Evolutionary conservation across 169 alveolate species (phyloP).

Genomic region (Perkinsus olseni): DNA sequence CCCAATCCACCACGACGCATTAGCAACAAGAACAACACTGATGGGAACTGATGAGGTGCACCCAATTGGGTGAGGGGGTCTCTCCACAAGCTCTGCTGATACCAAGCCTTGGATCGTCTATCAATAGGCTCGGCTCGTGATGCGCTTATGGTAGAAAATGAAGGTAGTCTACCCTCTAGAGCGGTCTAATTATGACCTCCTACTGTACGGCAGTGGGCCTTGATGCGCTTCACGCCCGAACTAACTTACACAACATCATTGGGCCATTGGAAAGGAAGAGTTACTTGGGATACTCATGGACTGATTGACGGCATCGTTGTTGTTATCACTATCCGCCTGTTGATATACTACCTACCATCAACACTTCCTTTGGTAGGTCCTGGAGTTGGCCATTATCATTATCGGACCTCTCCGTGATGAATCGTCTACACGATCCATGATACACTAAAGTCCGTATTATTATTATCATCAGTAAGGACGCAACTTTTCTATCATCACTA

Average conservation of each 20-base stretch:
- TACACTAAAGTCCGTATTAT: background rate
- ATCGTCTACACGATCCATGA: background rate
- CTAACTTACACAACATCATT: background rate
- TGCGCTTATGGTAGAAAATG: too few relatives aligned
- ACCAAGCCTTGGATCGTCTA: background rate
- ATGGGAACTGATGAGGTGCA: background rate
- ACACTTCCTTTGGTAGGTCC: background rate
- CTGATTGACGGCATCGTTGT: background rate
- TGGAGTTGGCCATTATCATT: background rate
- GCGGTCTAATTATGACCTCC: too few relatives aligned
- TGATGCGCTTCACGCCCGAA: background rate
- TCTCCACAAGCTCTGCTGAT: background rate
- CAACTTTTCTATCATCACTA: background rate
- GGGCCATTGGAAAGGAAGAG: too few relatives aligned
- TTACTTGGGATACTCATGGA: too few relatives aligned
- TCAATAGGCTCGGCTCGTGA: background rate
- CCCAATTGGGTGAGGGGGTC: background rate
- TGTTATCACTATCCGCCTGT: background rate
- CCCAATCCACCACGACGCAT: background rate
- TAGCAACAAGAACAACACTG: background rate
- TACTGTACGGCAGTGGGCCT: too few relatives aligned
- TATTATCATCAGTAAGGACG: background rate
- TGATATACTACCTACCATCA: background rate
- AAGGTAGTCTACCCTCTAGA: too few relatives aligned
- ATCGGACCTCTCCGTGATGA: background rate